Conservation (phyloP, 345 rosid species). For the Citrus maxima region DNA sequence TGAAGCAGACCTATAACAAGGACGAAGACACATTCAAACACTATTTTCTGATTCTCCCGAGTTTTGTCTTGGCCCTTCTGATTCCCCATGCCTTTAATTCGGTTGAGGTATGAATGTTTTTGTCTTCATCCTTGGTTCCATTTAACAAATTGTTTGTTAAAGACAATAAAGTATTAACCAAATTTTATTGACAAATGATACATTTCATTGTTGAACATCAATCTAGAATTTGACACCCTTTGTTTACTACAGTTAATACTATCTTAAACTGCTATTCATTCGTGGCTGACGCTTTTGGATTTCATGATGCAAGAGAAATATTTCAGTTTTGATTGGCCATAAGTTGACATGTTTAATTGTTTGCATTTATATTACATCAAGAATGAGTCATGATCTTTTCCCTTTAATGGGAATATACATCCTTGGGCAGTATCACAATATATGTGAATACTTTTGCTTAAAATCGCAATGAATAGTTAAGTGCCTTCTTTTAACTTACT, state of each 20-base stretch:
- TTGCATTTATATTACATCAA: not conserved
- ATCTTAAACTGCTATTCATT: not conserved
- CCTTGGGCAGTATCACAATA: not conserved
- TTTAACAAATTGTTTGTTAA: not conserved
- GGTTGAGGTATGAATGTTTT: conserved; percentile 24
- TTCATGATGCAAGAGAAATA: not conserved
- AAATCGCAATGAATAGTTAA: not conserved
- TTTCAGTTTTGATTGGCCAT: not conserved
- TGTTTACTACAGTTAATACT: not conserved
- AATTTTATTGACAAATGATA: not conserved
- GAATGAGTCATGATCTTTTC: not conserved
- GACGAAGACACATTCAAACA: conserved; percentile 37
- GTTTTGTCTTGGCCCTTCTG: conserved; percentile 29
- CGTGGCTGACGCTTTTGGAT: not conserved
- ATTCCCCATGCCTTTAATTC: conserved; percentile 20
- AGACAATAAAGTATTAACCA: not conserved
- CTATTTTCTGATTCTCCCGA: conserved; percentile 20
- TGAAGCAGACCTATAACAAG: conserved; percentile 35
- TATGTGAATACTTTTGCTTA: not conserved
- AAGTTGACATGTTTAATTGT: not conserved
- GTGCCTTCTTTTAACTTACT: not conserved
- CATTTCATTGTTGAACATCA: not conserved
- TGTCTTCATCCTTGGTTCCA: not conserved
- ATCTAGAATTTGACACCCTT: not conserved
- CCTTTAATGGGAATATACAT: not conserved